Evolutionary conservation across 805 yeast genomes (phyloP).

Genomic region (Kodamaea fukazawae): DNA sequence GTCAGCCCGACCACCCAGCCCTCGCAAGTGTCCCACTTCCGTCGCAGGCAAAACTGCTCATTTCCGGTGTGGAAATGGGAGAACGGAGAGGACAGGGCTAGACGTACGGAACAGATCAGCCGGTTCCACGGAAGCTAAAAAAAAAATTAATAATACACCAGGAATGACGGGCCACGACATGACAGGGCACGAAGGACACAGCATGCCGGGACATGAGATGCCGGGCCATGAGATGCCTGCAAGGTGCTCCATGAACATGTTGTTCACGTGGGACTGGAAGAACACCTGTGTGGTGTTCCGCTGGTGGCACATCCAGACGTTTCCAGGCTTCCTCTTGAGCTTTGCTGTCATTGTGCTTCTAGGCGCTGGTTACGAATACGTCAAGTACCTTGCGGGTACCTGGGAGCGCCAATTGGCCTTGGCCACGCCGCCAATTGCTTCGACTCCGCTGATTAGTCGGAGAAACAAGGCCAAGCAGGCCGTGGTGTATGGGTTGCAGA

Average conservation of each 20-base stretch:
- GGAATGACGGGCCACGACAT: constrained; percentile 1
- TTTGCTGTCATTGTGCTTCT: constrained; percentile 47
- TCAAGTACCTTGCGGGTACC: constrained; percentile 29
- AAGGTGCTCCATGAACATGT: constrained; percentile 39
- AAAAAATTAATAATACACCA: no score
- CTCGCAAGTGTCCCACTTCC: no score
- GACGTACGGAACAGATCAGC: no score
- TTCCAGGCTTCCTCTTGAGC: constrained; percentile 50
- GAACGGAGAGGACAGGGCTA: background rate
- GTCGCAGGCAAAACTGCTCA: no score
- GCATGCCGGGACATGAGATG: constrained; percentile 6
- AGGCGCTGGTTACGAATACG: constrained; percentile 59
- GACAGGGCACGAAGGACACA: constrained; percentile 6
- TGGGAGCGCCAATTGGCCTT: constrained; percentile 25
- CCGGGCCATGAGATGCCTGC: constrained; percentile 6
- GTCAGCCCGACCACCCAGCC: no score
- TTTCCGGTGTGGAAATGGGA: background rate
- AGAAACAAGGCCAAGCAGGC: constrained; percentile 33
- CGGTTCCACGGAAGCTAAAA: no score
- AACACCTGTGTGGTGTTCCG: constrained; percentile 69
- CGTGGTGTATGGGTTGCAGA: constrained; percentile 58
- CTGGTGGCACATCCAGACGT: constrained; percentile 75
- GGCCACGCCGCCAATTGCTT: constrained; percentile 8
- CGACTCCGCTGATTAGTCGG: constrained; percentile 11
- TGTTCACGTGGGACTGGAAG: constrained; percentile 75